These are phyloP conservation scores for Dinochytrium kinnereticum DNA, from an alignment of 371 early-diverging fungal genomes.

Conservation along the genomic window DNA sequence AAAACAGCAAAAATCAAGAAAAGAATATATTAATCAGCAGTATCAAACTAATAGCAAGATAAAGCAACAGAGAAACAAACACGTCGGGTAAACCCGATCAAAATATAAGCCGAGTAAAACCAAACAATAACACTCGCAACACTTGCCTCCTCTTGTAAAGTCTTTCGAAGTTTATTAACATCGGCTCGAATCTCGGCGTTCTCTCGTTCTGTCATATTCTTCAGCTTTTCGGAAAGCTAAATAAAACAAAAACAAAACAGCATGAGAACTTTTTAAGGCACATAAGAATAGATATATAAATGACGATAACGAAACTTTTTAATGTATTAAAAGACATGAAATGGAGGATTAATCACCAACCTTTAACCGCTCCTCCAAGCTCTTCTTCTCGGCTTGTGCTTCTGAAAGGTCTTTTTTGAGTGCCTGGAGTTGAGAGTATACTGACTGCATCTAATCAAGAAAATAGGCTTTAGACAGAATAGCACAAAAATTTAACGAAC, in stretches of 20 bases:
- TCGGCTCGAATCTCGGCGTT: constrained; percentile 47
- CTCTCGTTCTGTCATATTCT: constrained; percentile 49
- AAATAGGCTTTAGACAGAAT: background rate
- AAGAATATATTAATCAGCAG: too few relatives aligned
- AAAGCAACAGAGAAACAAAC: too few relatives aligned
- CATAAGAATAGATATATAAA: too few relatives aligned
- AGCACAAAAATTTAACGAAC: background rate
- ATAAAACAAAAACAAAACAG: background rate
- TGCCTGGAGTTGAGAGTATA: constrained; percentile 27
- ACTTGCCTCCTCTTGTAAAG: constrained; percentile 47
- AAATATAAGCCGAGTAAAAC: background rate
- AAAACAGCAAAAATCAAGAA: too few relatives aligned
- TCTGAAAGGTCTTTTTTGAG: constrained; percentile 36
- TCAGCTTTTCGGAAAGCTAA: constrained; percentile 51
- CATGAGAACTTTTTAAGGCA: too few relatives aligned
- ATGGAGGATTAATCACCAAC: constrained; percentile 1
- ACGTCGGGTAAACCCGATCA: too few relatives aligned
- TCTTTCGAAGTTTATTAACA: constrained; percentile 46
- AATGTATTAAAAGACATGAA: background rate
- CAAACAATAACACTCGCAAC: background rate
- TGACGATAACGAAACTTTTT: too few relatives aligned
- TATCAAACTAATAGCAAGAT: too few relatives aligned
- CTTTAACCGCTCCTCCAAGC: constrained; percentile 42
- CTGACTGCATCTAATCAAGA: background rate
- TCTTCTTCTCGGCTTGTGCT: constrained; percentile 38